Evolutionary conservation across 2,329 filamentous ascomycete genomes (phyloP), one percentile per base, ranked within the genome.

Genomic region (Sclerotinia subarctica): DNA sequence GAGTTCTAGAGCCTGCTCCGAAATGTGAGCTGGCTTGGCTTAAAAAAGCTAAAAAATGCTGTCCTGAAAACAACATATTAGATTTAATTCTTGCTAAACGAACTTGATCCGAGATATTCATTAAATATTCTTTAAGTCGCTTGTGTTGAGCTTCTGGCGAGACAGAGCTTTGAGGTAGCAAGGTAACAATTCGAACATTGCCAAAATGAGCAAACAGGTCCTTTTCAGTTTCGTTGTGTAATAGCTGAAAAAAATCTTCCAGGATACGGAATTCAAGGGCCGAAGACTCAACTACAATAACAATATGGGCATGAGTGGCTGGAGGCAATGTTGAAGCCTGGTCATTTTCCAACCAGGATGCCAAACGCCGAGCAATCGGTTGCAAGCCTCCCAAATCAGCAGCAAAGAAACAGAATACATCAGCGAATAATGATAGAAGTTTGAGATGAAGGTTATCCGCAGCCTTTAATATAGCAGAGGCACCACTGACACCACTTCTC

Each of bases 341-440:
- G 46, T 53, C 67, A 49, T 69, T 69, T 58, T 74, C 65, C 46
- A 75, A 67, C 68, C 56, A 75, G 52, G 46, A 57, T 32, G 69
- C 72, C 26, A 77, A 58, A 51, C 69, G 67, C 60, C 58, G 66
- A 29, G 71, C 70, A 35, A 76, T 71, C 58, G 69, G 64, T 64
- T 69, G 68, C 56, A 76, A 72, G 42, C 71, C 71, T 64, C 73
- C 71, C 49, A 77, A 32, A 68, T 77, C 69, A 64, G 66, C 64
- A 56, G 70, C 67, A 70, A 77, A 77, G 70, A 76, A 74, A 68
- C 69, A 77, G 64, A 76, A 74, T 44, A 76, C 68, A 66, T 76
- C 69, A 58, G 69, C 64, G 69, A 76, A 76, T 54, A 72, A 70
- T 44, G 53, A 69, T 35, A 77, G 67, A 49, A 75, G 59, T 44